Evolutionary conservation across 2,329 filamentous ascomycete species (phyloP).

Genomic region (Hymenoscyphus salicellus): DNA sequence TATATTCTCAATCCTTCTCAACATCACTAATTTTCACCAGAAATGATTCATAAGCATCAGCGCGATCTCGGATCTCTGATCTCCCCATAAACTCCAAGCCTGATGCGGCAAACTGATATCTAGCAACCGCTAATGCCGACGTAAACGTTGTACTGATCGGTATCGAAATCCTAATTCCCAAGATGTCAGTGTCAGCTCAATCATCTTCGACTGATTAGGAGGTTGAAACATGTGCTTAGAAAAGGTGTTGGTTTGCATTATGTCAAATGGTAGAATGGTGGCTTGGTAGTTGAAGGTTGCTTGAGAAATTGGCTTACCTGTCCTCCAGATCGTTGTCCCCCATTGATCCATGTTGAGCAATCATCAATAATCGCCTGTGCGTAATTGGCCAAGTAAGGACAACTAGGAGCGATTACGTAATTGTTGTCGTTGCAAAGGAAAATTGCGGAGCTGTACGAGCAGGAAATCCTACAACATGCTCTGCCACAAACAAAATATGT

Average conservation of each 20-base stretch:
- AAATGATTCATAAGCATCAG: not conserved
- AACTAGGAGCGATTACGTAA: not conserved
- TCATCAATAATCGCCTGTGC: not conserved
- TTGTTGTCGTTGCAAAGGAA: slow-evolving; percentile 5
- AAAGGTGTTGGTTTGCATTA: not conserved
- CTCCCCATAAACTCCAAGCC: not conserved
- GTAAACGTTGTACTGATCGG: not conserved
- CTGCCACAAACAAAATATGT: not conserved
- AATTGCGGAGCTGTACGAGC: not conserved
- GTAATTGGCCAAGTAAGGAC: not conserved
- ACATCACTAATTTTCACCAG: not conserved
- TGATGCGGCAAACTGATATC: not conserved
- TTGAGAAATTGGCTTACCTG: not conserved
- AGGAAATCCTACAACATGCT: not conserved
- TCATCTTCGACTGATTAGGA: not conserved
- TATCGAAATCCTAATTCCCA: slow-evolving; percentile 1
- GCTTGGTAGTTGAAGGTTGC: not conserved
- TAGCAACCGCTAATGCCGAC: not conserved
- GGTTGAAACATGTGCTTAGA: not conserved
- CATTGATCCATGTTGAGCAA: not conserved
- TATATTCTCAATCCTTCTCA: not conserved
- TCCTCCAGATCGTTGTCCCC: not conserved
- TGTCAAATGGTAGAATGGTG: not conserved
- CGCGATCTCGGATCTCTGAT: not conserved
- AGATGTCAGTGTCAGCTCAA: not conserved